These are phyloP conservation scores for Talaromyces thailandensis DNA, from an alignment of 495 filamentous ascomycete genomes.

Conservation along the genomic window DNA sequence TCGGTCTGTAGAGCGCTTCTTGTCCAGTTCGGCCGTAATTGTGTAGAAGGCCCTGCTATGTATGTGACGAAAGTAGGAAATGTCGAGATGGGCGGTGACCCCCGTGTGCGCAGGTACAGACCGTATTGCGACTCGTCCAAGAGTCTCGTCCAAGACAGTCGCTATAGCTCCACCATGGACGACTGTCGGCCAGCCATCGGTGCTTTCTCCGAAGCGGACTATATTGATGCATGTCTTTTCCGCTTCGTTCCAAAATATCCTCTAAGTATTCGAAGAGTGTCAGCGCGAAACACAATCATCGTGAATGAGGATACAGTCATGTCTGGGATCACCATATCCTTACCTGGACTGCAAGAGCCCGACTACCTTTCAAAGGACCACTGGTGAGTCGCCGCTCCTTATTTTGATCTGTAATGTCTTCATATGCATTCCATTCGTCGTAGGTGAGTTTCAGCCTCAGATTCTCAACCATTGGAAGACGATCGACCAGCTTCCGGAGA, in stretches of 20 bases:
- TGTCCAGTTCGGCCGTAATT: conserved; percentile 41
- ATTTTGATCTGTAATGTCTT: conserved; percentile 31
- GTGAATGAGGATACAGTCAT: not conserved
- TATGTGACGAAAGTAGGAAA: conserved; percentile 54
- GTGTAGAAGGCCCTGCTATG: conserved; percentile 54
- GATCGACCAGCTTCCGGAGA: conserved; percentile 20
- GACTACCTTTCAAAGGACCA: conserved; percentile 29
- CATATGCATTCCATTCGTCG: conserved; percentile 47
- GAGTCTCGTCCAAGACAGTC: conserved; percentile 60
- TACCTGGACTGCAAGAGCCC: conserved; percentile 36
- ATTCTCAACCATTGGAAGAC: conserved; percentile 44
- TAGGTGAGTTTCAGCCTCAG: conserved; percentile 45
- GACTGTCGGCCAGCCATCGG: conserved; percentile 66
- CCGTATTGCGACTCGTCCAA: conserved; percentile 32
- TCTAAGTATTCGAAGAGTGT: conserved; percentile 20
- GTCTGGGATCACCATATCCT: not conserved
- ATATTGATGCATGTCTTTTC: conserved; percentile 41
- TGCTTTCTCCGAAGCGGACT: conserved; percentile 52
- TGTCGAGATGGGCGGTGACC: conserved; percentile 55
- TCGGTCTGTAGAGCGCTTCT: conserved; percentile 44
- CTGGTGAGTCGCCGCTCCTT: conserved; percentile 28
- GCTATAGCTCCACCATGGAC: conserved; percentile 69
- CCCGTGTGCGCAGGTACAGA: conserved; percentile 35
- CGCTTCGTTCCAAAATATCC: conserved; percentile 43
- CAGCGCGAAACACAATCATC: conserved; percentile 11